Base-by-base conservation (phyloP, 75 land plant species). In the Pinus albicaulis region DNA sequence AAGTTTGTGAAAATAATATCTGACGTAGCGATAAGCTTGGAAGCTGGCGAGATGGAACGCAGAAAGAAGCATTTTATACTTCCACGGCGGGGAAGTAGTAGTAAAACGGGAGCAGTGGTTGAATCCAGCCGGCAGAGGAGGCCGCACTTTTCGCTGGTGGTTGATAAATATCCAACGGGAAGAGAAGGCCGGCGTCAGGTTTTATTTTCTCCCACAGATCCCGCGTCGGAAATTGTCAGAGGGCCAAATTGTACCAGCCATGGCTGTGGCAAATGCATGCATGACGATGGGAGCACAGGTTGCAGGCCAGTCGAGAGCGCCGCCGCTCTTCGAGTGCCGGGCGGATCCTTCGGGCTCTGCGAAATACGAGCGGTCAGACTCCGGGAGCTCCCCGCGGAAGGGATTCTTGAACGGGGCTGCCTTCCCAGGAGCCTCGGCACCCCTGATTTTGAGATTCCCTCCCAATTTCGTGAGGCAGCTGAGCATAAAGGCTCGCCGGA, bases 401-500 rank as follows among this genome's bases (percentile, higher is more conserved):
- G 71, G 48, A 8, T 38, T 38, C n/a, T 7, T 11, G 71, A 66
- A 31, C 7, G 23, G 52, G 53, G 53, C 2, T 10, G 11, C 53
- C 12, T 48, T 11, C 22, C 0, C 22, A 10, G 71, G 71, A 55
- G 31, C 79, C 5, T 74, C 78, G 11, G 74, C 86, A 57, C 75
- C 92, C 36, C 70, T 82, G 81, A 96, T 96, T 71, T 76, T 90
- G 55, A 80, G 93, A 15, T 90, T 96, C 58, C 99, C 99, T 31
- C 99, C 99, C 4, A 97, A 97, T 76, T 95, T 97, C 82, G 98
- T 84, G 74, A 84, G 99, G 55, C 99, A 97, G 92, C 93, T 94
- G 63, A 95, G 92, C 82, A 88, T 77, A 77, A 97, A 97, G 82
- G 95, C 99, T 1, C 78, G 98, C 56, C 78, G 99, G 59, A 96